Evolutionary conservation across 352 stramenopile genomes (phyloP).

Genomic region (Lagenidium sp.): DNA sequence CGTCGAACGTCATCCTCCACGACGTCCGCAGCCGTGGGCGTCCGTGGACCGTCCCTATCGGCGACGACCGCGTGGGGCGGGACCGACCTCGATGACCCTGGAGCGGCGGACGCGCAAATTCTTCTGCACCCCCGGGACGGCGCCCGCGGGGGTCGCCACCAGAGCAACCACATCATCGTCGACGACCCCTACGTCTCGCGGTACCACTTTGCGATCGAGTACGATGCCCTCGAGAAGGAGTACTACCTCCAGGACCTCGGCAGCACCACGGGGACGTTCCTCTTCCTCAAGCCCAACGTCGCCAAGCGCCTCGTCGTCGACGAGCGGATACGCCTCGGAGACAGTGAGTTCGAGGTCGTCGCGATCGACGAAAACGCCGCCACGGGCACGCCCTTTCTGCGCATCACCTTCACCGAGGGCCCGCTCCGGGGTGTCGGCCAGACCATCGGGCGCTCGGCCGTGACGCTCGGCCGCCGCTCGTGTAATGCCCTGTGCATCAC

Average conservation of each 20-base stretch:
- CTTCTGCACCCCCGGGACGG: slow-evolving; percentile 53
- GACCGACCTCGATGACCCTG: too few relatives aligned
- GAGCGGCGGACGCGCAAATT: slow-evolving; percentile 44
- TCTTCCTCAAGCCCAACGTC: slow-evolving; percentile 65
- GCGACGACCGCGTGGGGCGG: background rate
- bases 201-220: slow-evolving; percentile 74
- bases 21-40: too few relatives aligned
- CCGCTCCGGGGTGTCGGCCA: slow-evolving; percentile 58
- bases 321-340: slow-evolving; percentile 67
- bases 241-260: slow-evolving; percentile 77
- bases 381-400: slow-evolving; percentile 64
- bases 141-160: slow-evolving; percentile 54
- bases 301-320: slow-evolving; percentile 61
- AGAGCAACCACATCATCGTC: slow-evolving; percentile 81
- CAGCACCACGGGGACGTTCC: slow-evolving; percentile 71
- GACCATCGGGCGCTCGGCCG: slow-evolving; percentile 64
- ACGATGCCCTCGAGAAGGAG: slow-evolving; percentile 74
- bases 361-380: slow-evolving; percentile 57
- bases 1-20: background rate
- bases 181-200: slow-evolving; percentile 80
- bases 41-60: too few relatives aligned
- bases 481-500: slow-evolving; percentile 78
- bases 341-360: slow-evolving; percentile 76
- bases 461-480: slow-evolving; percentile 63
- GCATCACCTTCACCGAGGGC: slow-evolving; percentile 69